Evolutionary conservation across 306 rosid genomes (phyloP).

Genomic region (Inga oerstediana): DNA sequence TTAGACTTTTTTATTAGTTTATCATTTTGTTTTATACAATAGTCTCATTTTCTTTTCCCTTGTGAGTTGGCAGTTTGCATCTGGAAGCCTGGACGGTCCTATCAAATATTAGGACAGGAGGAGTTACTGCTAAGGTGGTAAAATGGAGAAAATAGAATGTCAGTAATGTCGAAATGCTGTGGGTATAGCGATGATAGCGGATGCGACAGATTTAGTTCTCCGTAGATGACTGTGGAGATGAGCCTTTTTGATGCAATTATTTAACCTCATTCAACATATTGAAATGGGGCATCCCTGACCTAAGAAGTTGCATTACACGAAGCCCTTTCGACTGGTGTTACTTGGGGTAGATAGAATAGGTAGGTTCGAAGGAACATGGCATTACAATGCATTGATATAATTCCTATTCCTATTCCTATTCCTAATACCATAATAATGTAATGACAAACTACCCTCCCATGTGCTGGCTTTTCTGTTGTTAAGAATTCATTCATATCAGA

Average conservation of each 20-base stretch:
- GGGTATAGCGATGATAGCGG: constrained; percentile 25
- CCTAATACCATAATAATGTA: constrained; percentile 11
- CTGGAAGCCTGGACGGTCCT: constrained; percentile 96
- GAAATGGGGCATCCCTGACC: constrained; percentile 29
- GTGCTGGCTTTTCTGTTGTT: constrained; percentile 9
- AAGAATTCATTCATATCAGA: constrained; percentile 29
- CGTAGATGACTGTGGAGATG: constrained; percentile 25
- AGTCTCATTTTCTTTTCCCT: background rate
- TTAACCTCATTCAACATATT: constrained; percentile 30
- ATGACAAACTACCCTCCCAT: background rate
- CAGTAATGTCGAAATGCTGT: constrained; percentile 23
- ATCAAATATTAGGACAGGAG: constrained; percentile 68
- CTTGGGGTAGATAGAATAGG: constrained; percentile 19
- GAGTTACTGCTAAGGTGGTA: background rate
- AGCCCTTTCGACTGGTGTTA: background rate
- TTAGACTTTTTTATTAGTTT: background rate
- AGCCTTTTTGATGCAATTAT: background rate
- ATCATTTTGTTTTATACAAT: background rate
- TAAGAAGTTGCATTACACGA: constrained; percentile 26
- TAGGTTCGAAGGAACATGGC: constrained; percentile 20
- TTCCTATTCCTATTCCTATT: background rate
- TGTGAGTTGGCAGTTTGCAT: constrained; percentile 75
- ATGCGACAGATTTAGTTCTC: constrained; percentile 25
- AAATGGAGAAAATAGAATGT: constrained; percentile 10
- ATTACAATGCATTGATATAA: constrained; percentile 15